Evolutionary conservation across 192 early-diverging fungal genomes (phyloP), one percentile per base, ranked within the genome.

Genomic region (Backusella luteola): DNA sequence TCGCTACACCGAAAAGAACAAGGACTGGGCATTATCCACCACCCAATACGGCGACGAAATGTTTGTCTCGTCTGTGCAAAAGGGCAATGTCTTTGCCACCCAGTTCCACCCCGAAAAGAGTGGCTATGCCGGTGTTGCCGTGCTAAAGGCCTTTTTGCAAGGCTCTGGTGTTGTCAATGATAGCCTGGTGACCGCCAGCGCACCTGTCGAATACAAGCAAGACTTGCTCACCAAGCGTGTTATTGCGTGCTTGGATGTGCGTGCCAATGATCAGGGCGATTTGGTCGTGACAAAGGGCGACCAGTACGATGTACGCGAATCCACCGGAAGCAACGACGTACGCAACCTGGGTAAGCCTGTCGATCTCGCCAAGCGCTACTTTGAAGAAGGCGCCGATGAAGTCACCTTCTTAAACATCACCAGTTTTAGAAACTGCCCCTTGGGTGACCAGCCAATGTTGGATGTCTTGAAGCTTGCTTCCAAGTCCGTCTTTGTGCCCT

Each of bases 81-180:
- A 86, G 66, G 91, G 90, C 59, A 97, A 96, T 80, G 87, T 99
- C 36, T 96, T 99, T 90, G 94, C 95, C 35, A 99, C 97, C 6
- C 98, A 99, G 84, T 99, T 99, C 85, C 98, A 99, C 79, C 98
- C 98, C 7, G 98, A 99, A 83, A 99, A 99, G 86, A 94, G 92
- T 66, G 98, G 98, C 4, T 87, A 84, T 34, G 93, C 97, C 2
- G 98, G 98, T 17, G 79, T 98, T 34, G 88, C 87, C 39, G 82
- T 97, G 29, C 85, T 99, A 15, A 84, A 87, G 67, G 88, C 94
- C 2, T 99, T 99, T 81, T 89, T 98, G 72, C 82, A 88, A 59
- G 75, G 85, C 39, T 83, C 84, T 56, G 79, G 81, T 69, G 11
- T 78, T 59, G 44, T 75, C 1, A 66, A 77, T 42, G 66, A 79